These are phyloP conservation scores for Rhizopus microsporus DNA, from an alignment of 371 early-diverging fungal species.

Conservation along the genomic window DNA sequence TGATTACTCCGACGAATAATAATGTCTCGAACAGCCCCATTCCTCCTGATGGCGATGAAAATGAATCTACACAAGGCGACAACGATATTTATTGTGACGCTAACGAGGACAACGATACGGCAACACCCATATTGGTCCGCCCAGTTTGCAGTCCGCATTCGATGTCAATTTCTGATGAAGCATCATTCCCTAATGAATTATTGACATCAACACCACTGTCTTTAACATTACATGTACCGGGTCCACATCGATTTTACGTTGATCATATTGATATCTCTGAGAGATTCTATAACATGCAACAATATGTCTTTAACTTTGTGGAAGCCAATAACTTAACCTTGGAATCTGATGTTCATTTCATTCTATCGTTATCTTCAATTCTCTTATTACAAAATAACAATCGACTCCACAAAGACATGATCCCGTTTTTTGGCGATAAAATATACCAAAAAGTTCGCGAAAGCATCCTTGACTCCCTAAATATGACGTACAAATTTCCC, in stretches of 20 bases:
- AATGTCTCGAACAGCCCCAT: constrained; percentile 9
- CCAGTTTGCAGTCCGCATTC: constrained; percentile 12
- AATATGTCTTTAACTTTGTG: constrained; percentile 19
- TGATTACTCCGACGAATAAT: constrained; percentile 8
- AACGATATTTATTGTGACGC: constrained; percentile 9
- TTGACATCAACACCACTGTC: constrained; percentile 17
- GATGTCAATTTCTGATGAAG: constrained; percentile 9
- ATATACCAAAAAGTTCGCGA: constrained; percentile 17
- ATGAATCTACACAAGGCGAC: constrained; percentile 17
- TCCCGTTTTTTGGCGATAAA: constrained; percentile 19
- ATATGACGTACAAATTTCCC: constrained; percentile 18
- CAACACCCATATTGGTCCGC: neutral
- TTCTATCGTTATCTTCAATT: constrained; percentile 23
- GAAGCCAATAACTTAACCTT: constrained; percentile 13
- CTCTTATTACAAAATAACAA: constrained; percentile 24
- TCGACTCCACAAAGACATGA: constrained; percentile 21
- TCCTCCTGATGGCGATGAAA: constrained; percentile 10
- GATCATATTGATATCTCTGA: constrained; percentile 22
- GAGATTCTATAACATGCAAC: constrained; percentile 24
- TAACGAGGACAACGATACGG: constrained; percentile 10
- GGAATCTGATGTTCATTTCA: constrained; percentile 21
- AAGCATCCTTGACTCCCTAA: constrained; percentile 17
- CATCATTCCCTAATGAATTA: constrained; percentile 12
- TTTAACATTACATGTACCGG: constrained; percentile 12
- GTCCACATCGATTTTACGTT: constrained; percentile 16